Evolutionary conservation across 768 basidiomycete genomes (phyloP).

Genomic region (Brasilioporus rufonigricans): DNA sequence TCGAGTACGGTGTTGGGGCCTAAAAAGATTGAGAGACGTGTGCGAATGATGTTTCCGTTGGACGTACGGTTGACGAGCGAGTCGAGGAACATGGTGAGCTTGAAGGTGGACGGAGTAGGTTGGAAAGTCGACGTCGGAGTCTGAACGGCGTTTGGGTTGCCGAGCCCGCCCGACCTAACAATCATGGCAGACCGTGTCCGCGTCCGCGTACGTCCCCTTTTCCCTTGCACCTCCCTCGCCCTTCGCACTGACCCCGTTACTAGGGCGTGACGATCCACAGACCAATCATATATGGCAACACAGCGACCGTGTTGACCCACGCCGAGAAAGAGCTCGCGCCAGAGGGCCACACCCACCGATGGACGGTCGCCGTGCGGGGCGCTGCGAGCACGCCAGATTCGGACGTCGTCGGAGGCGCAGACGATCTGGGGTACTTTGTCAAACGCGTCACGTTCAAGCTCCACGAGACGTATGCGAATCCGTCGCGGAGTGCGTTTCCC

Average conservation of each 20-base stretch:
- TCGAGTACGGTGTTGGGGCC: constrained; percentile 65
- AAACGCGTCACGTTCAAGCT: constrained; percentile 97
- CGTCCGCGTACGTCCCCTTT: constrained; percentile 58
- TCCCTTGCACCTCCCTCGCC: background rate
- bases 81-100: constrained; percentile 47
- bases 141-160: constrained; percentile 31
- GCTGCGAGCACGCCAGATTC: constrained; percentile 73
- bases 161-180: constrained; percentile 38
- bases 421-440: constrained; percentile 88
- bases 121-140: constrained; percentile 25
- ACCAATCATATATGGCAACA: constrained; percentile 95
- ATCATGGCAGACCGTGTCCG: constrained; percentile 69
- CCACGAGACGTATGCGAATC: constrained; percentile 94
- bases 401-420: constrained; percentile 83
- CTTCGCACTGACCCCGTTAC: background rate
- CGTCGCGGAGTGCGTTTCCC: constrained; percentile 69
- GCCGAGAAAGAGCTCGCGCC: constrained; percentile 61
- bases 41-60: background rate
- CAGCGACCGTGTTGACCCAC: constrained; percentile 71
- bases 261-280: constrained; percentile 87
- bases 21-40: constrained; percentile 10
- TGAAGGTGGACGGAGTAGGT: background rate
- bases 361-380: constrained; percentile 94
- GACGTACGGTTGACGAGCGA: constrained; percentile 65
- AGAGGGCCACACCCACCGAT: constrained; percentile 88